A percentile compares a stretch with the other conserved stretches of the same genome.
Conservation (phyloP, 768 basidiomycete genomes). For the Collybia sp. region DNA sequence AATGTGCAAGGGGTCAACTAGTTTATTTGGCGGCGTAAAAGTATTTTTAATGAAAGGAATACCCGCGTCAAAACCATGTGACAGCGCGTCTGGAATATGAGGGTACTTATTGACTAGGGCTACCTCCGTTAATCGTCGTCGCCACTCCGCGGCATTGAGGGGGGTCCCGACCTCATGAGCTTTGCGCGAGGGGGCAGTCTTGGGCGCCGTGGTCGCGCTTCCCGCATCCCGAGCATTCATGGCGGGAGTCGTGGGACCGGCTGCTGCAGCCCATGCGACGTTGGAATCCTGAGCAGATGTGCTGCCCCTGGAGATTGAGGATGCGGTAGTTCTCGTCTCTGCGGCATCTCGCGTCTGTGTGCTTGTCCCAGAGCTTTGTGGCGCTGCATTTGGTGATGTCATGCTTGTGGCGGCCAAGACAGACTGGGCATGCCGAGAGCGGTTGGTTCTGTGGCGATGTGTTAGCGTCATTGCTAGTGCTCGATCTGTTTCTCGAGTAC, state of each 20-base stretch:
- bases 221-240: not conserved
- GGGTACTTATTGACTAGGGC: not conserved
- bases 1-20: not conserved
- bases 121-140: not conserved
- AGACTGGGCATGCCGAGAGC: no score
- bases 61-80: conserved; percentile 14
- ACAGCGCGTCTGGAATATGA: conserved; percentile 8
- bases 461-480: no score
- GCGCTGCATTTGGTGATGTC: no score
- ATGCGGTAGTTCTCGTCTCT: no score
- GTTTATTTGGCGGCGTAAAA: conserved; percentile 13
- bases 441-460: no score
- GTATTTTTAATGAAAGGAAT: conserved; percentile 11
- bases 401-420: no score
- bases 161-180: not conserved
- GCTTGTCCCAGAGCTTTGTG: no score
- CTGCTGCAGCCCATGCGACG: not conserved
- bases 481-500: no score
- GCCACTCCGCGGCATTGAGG: not conserved
- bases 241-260: not conserved
- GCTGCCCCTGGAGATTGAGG: not conserved
- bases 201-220: not conserved
- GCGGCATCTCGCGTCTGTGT: no score
- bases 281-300: not conserved
- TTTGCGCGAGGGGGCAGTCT: not conserved